Conservation (phyloP, 2,329 filamentous ascomycete genomes). For the Pseudogymnoascus sp. region DNA sequence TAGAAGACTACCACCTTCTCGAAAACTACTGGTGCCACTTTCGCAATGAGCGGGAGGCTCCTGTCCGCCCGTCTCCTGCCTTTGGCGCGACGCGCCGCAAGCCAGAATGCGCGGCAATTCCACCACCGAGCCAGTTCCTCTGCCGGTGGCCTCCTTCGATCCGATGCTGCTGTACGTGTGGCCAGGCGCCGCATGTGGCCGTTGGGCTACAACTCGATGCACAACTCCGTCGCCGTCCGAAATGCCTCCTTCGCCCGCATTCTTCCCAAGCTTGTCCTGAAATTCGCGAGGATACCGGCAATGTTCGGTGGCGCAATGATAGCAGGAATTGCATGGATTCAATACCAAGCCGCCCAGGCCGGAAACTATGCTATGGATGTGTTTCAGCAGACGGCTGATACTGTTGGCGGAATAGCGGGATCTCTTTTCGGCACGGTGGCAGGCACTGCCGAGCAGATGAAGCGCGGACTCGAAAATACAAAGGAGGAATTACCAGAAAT, state of each 20-base stretch:
- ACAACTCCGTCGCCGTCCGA: conserved; percentile 64
- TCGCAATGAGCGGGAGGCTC: conserved; percentile 45
- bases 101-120: conserved; percentile 52
- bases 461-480: conserved; percentile 73
- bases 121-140: conserved; percentile 52
- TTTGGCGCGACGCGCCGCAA: conserved; percentile 54
- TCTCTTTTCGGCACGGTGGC: conserved; percentile 65
- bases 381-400: conserved; percentile 66
- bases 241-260: conserved; percentile 60
- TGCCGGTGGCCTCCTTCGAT: conserved; percentile 62
- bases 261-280: conserved; percentile 83
- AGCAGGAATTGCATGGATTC: conserved; percentile 82
- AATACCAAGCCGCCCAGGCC: conserved; percentile 87
- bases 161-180: conserved; percentile 56
- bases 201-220: conserved; percentile 70
- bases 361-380: conserved; percentile 73
- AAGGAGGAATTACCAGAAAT: conserved; percentile 65
- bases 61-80: conserved; percentile 67
- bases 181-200: conserved; percentile 65
- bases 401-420: conserved; percentile 62
- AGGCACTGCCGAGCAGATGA: conserved; percentile 72
- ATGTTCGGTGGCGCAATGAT: conserved; percentile 87
- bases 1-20: conserved; percentile 14
- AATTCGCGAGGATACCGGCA: conserved; percentile 80
- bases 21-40: conserved; percentile 16